These are phyloP conservation scores for Rheum nobile DNA, from an alignment of 148 eudicot species.

Conservation along the genomic window DNA sequence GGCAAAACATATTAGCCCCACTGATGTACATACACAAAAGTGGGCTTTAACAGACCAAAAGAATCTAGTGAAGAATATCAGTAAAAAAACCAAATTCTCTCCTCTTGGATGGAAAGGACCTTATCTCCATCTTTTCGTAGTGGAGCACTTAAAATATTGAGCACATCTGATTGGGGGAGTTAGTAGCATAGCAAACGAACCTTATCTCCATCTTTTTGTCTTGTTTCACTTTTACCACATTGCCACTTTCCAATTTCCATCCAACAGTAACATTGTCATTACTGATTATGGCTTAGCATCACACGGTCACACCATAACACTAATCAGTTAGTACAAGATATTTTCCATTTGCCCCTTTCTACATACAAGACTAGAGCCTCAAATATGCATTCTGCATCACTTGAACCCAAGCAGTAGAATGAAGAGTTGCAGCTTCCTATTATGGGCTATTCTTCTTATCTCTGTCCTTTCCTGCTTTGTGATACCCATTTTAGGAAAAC, in stretches of 20 bases:
- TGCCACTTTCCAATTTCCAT: background rate
- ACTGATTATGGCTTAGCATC: background rate
- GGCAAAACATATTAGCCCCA: background rate
- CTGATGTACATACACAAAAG: too few relatives aligned
- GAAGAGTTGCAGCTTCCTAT: background rate
- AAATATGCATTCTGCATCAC: background rate
- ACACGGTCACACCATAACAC: background rate
- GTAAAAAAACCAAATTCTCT: background rate
- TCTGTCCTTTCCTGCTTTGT: slow-evolving; percentile 9
- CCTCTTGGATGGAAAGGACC: background rate
- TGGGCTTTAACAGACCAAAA: too few relatives aligned
- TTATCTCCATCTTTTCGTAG: too few relatives aligned
- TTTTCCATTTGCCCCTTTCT: background rate
- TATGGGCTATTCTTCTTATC: slow-evolving; percentile 12
- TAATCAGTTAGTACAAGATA: background rate
- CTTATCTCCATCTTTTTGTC: slow-evolving; percentile 5
- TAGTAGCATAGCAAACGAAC: background rate
- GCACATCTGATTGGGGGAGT: background rate
- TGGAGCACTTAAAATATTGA: background rate
- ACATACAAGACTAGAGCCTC: background rate
- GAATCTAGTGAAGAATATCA: background rate
- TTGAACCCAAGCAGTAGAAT: background rate
- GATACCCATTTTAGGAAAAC: slow-evolving; percentile 12
- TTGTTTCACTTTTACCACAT: background rate
- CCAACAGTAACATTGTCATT: background rate